Percentiles rank a stretch among this genome's conserved stretches.
phyloP scores from a whole-genome alignment of 1,284 basidiomycete species.

The Irpex rosettiformis region DNA sequence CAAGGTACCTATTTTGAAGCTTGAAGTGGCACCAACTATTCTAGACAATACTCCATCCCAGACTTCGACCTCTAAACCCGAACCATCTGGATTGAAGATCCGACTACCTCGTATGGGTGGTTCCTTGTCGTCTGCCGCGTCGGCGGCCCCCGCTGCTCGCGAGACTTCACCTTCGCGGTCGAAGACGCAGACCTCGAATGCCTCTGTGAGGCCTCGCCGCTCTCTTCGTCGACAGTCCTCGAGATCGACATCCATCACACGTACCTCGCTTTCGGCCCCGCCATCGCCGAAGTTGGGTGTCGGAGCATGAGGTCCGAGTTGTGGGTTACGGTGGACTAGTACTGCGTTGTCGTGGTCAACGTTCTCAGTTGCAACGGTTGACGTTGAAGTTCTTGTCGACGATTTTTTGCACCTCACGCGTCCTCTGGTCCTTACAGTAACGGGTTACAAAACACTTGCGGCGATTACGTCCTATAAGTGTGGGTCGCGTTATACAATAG shows the following conservation, averaged over 20 bases:
- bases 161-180: not conserved
- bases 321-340: not conserved
- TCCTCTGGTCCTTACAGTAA: not conserved
- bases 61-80: not conserved
- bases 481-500: not conserved
- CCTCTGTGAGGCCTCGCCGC: conserved; percentile 6
- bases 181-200: conserved; percentile 4
- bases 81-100: conserved; percentile 11
- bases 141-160: not conserved
- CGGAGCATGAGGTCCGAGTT: not conserved
- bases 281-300: conserved; percentile 6
- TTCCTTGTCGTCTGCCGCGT: not conserved
- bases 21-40: not conserved
- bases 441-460: not conserved
- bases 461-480: not conserved
- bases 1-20: not conserved
- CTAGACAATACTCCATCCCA: not conserved
- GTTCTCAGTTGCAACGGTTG: not conserved
- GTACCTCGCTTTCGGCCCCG: conserved; percentile 7
- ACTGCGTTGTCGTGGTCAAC: not conserved
- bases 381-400: no score
- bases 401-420: no score
- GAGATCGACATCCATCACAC: conserved; percentile 4
- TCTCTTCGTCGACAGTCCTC: conserved; percentile 10
- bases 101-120: conserved; percentile 12